Evolutionary conservation across 2,329 filamentous ascomycete species (phyloP).

Genomic region (Alternaria metachromatica): DNA sequence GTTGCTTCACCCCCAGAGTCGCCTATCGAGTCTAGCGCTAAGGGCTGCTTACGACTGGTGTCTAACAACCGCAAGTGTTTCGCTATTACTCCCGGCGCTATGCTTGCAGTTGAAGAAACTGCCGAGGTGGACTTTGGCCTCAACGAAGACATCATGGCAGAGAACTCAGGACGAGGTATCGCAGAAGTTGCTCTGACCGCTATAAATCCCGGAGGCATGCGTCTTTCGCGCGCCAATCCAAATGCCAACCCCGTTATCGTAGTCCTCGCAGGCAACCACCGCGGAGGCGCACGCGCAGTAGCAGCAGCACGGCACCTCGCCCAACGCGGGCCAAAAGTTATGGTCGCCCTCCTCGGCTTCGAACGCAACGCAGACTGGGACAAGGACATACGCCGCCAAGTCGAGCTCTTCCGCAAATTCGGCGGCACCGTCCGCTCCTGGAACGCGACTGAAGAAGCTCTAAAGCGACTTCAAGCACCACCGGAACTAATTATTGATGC

Average conservation of each 20-base stretch:
- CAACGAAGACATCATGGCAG: constrained; percentile 87
- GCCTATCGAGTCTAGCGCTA: constrained; percentile 38
- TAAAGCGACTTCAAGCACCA: constrained; percentile 64
- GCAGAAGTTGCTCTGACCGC: constrained; percentile 80
- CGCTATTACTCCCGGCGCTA: constrained; percentile 73
- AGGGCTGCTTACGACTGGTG: constrained; percentile 57
- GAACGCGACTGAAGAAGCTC: constrained; percentile 62
- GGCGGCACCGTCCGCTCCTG: constrained; percentile 74
- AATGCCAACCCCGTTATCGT: constrained; percentile 66
- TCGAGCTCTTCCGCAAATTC: constrained; percentile 83
- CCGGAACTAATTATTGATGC: constrained; percentile 88
- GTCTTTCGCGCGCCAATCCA: constrained; percentile 57
- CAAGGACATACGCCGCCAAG: constrained; percentile 79
- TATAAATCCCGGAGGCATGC: constrained; percentile 65
- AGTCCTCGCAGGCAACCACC: constrained; percentile 94
- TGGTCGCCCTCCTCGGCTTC: constrained; percentile 83
- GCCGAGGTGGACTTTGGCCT: constrained; percentile 86
- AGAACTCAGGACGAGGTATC: constrained; percentile 88
- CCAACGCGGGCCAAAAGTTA: constrained; percentile 80
- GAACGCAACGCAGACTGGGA: constrained; percentile 83
- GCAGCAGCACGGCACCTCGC: constrained; percentile 86
- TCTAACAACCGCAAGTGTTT: constrained; percentile 63
- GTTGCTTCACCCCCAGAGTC: constrained; percentile 48
- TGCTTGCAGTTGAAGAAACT: constrained; percentile 91
- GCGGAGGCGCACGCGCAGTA: constrained; percentile 82